A percentile compares a stretch with the other conserved stretches of the same genome.
Evolutionary conservation across 331 rosid species (phyloP).

Genomic region (Saraca asoca): DNA sequence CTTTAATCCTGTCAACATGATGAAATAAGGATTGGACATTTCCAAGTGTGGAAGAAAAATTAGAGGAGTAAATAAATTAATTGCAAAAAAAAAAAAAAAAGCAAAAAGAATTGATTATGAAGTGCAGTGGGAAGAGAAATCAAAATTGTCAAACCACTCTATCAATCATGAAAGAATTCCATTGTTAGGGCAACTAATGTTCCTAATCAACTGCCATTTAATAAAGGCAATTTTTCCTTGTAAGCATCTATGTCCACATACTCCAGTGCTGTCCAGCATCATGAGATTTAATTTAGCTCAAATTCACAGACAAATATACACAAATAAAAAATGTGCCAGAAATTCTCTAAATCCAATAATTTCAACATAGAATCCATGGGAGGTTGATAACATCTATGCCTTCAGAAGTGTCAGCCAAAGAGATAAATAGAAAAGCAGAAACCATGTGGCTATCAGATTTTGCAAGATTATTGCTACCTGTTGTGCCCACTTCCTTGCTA

Average conservation of each 20-base stretch:
- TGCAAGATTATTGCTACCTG: slow-evolving; percentile 54
- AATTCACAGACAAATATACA: not conserved
- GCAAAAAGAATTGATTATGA: no score
- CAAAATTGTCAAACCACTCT: not conserved
- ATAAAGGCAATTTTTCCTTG: not conserved
- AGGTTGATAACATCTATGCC: slow-evolving; percentile 26
- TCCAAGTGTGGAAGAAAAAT: slow-evolving; percentile 18
- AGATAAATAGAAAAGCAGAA: slow-evolving; percentile 13
- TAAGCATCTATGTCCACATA: not conserved
- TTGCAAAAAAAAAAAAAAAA: slow-evolving; percentile 4
- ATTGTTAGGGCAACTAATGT: not conserved
- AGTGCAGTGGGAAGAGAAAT: no score
- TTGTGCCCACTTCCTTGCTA: slow-evolving; percentile 85
- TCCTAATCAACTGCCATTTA: slow-evolving; percentile 17
- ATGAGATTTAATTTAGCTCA: slow-evolving; percentile 2
- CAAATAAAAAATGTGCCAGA: no score
- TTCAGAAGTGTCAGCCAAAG: slow-evolving; percentile 7
- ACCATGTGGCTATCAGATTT: slow-evolving; percentile 9
- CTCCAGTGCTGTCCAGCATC: not conserved
- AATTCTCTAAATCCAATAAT: not conserved
- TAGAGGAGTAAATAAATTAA: slow-evolving; percentile 28
- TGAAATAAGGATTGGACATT: slow-evolving; percentile 23
- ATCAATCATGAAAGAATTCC: slow-evolving; percentile 21
- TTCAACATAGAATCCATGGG: slow-evolving; percentile 13
- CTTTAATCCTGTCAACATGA: slow-evolving; percentile 25